phyloP scores from a whole-genome alignment of 169 alveolate genomes.

The Cryptosporidium baileyi region DNA sequence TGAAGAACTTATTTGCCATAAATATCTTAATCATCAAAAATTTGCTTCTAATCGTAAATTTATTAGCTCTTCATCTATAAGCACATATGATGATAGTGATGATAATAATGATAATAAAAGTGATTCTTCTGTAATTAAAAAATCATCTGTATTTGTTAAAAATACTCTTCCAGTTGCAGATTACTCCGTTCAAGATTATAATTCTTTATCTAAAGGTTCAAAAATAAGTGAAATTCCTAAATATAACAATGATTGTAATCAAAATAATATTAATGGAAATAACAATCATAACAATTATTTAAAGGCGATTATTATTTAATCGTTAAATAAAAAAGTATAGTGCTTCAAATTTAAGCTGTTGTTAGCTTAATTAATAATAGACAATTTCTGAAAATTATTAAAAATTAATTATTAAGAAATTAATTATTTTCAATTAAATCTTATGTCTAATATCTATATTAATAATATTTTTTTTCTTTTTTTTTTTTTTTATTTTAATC shows the following conservation, averaged over 20 bases:
- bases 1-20: constrained; percentile 44
- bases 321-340: neutral
- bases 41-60: constrained; percentile 4
- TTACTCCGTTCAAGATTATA: constrained; percentile 9
- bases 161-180: constrained; percentile 46
- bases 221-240: neutral
- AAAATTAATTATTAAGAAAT: neutral
- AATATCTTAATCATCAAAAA: neutral
- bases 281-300: neutral
- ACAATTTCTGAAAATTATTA: neutral
- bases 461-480: neutral
- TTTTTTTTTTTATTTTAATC: neutral
- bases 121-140: neutral
- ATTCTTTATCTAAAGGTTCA: neutral
- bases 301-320: constrained; percentile 8
- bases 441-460: no score
- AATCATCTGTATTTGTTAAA: constrained; percentile 32
- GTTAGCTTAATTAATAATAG: no score
- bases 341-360: no score
- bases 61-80: constrained; percentile 51
- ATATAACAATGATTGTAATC: neutral
- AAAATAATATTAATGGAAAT: neutral
- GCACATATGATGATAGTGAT: constrained; percentile 49
- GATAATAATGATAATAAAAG: neutral
- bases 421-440: neutral